A percentile compares a stretch with the other conserved stretches of the same genome.
These are phyloP conservation scores for Daldinia bambusicola DNA, from an alignment of 495 filamentous ascomycete species.

Conservation along the genomic window DNA sequence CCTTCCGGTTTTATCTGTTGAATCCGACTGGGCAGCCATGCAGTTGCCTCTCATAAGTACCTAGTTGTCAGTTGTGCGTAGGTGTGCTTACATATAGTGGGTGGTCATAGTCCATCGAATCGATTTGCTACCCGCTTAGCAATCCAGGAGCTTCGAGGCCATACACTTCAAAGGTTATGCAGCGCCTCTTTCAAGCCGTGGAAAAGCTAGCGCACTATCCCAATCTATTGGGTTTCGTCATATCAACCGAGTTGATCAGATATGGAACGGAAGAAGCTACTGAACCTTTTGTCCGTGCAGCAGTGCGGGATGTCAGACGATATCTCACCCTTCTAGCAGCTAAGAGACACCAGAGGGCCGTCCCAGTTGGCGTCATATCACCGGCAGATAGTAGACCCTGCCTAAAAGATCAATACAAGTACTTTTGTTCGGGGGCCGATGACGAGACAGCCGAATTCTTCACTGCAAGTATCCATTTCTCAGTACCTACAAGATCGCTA, in stretches of 20 bases:
- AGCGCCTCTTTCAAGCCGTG: slow-evolving; percentile 71
- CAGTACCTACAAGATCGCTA: neutral
- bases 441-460: slow-evolving; percentile 76
- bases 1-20: slow-evolving; percentile 35
- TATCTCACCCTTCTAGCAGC: slow-evolving; percentile 60
- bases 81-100: neutral
- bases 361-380: slow-evolving; percentile 77
- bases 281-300: slow-evolving; percentile 76
- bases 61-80: too few relatives aligned
- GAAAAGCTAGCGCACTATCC: slow-evolving; percentile 70
- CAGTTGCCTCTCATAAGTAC: neutral
- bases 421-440: slow-evolving; percentile 72
- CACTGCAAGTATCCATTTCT: slow-evolving; percentile 69
- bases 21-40: neutral
- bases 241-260: slow-evolving; percentile 77
- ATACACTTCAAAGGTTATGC: slow-evolving; percentile 68
- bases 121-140: slow-evolving; percentile 63
- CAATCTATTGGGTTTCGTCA: slow-evolving; percentile 79
- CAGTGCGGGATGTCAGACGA: slow-evolving; percentile 76
- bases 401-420: slow-evolving; percentile 68
- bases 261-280: slow-evolving; percentile 64
- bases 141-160: slow-evolving; percentile 47
- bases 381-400: slow-evolving; percentile 65
- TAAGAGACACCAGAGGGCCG: slow-evolving; percentile 65
- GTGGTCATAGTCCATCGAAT: slow-evolving; percentile 52